A percentile compares a stretch with the other conserved stretches of the same genome.
Conservation (phyloP, 2,329 filamentous ascomycete genomes). For the Leptographium lundbergii region DNA sequence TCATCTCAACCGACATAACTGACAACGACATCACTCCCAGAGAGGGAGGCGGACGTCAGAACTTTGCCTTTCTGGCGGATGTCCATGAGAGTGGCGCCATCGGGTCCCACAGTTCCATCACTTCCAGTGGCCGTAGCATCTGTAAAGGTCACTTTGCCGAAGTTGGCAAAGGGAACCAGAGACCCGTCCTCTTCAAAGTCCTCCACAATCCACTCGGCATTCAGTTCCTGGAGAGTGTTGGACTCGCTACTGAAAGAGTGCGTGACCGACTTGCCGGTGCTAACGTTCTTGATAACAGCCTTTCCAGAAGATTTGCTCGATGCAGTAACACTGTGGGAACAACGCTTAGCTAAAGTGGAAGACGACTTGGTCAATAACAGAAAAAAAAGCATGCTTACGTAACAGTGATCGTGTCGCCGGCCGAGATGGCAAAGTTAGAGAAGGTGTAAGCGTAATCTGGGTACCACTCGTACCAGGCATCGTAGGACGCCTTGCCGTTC, state of each 20-base stretch:
- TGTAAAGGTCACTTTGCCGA: slow-evolving; percentile 14
- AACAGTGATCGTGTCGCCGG: slow-evolving; percentile 17
- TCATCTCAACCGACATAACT: not conserved
- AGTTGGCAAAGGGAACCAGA: slow-evolving; percentile 15
- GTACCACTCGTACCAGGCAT: slow-evolving; percentile 19
- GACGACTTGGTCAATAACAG: not conserved
- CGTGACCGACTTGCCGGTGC: slow-evolving; percentile 33
- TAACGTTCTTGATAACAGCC: slow-evolving; percentile 10
- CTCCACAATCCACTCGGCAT: slow-evolving; percentile 19
- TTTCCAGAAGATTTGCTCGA: slow-evolving; percentile 7
- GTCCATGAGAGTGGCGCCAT: slow-evolving; percentile 28
- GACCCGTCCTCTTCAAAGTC: slow-evolving; percentile 13
- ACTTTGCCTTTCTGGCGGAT: slow-evolving; percentile 11
- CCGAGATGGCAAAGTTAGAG: slow-evolving; percentile 13
- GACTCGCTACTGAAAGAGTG: slow-evolving; percentile 27
- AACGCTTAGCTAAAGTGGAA: not conserved
- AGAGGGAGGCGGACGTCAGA: slow-evolving; percentile 9
- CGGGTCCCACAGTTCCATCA: slow-evolving; percentile 17
- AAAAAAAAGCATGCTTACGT: slow-evolving; percentile 4
- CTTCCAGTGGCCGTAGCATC: slow-evolving; percentile 20
- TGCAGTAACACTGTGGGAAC: slow-evolving; percentile 1
- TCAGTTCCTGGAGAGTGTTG: slow-evolving; percentile 12
- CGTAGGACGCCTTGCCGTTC: not conserved
- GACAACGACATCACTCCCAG: not conserved
- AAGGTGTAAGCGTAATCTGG: slow-evolving; percentile 16